Conservation (phyloP, 140 eudicot species). For the Oenanthe javanica region DNA sequence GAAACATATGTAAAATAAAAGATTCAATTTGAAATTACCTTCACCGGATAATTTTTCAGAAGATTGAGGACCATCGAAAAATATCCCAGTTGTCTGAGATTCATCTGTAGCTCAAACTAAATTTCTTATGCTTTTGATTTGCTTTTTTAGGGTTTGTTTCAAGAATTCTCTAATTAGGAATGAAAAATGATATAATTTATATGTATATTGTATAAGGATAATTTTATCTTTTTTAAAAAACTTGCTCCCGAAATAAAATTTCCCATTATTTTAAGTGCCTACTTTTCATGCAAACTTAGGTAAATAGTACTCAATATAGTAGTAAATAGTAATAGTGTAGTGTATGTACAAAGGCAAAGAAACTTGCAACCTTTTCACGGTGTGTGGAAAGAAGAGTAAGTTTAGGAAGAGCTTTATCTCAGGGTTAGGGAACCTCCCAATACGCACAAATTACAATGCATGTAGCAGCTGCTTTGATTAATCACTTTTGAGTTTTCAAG, state of each 20-base stretch:
- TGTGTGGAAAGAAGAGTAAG: neutral
- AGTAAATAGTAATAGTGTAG: too few species aligned
- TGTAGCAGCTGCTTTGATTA: neutral
- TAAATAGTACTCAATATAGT: neutral
- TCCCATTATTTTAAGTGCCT: neutral
- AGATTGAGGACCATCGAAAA: too few species aligned
- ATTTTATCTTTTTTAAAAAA: too few species aligned
- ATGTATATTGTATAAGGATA: too few species aligned
- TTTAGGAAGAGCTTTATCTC: constrained; percentile 1
- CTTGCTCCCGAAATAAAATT: neutral
- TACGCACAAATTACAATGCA: neutral
- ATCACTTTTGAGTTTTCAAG: neutral
- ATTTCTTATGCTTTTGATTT: too few species aligned
- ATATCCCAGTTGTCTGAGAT: too few species aligned
- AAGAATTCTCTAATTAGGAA: neutral
- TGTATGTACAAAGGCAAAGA: neutral
- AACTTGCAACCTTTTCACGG: neutral
- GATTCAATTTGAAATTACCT: too few species aligned
- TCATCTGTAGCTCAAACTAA: too few species aligned
- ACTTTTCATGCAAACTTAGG: constrained; percentile 1
- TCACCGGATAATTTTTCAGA: too few species aligned
- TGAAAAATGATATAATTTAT: neutral
- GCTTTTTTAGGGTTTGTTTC: too few species aligned
- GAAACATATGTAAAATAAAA: too few species aligned
- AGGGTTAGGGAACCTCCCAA: constrained; percentile 1